These are phyloP conservation scores for Macrolepiota fuliginosa DNA, from an alignment of 768 basidiomycete genomes.

Conservation along the genomic window DNA sequence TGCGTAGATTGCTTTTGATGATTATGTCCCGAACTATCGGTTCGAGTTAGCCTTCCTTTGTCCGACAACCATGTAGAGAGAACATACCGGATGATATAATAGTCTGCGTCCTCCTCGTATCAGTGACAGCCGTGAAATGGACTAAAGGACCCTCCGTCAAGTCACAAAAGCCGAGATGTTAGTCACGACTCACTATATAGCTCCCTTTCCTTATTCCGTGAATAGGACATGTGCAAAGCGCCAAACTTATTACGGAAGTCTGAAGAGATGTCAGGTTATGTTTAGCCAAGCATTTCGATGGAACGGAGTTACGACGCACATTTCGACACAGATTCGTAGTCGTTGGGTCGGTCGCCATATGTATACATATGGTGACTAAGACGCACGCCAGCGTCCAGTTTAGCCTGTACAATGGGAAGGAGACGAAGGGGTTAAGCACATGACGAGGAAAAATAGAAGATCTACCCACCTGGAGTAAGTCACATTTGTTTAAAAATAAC, in stretches of 20 bases:
- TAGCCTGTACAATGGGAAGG: conserved; percentile 41
- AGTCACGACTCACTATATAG: conserved; percentile 54
- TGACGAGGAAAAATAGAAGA: not conserved
- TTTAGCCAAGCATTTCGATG: not conserved
- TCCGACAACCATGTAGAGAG: not conserved
- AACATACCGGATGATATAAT: conserved; percentile 72
- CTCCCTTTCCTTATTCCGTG: conserved; percentile 71
- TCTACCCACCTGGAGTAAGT: conserved; percentile 60
- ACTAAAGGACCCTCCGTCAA: conserved; percentile 37
- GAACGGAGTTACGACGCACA: conserved; percentile 43
- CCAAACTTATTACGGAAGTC: conserved; percentile 77
- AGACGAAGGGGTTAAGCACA: conserved; percentile 7
- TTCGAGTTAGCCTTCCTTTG: conserved; percentile 9
- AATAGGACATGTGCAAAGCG: conserved; percentile 61
- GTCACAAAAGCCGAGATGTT: not conserved
- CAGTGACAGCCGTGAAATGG: conserved; percentile 80
- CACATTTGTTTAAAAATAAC: conserved; percentile 80
- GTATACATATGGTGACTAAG: conserved; percentile 66
- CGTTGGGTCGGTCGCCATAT: conserved; percentile 76
- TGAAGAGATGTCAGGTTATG: conserved; percentile 25
- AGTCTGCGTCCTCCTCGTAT: conserved; percentile 67
- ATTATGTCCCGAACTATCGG: conserved; percentile 66
- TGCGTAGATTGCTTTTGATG: conserved; percentile 62
- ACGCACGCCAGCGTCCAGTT: conserved; percentile 74
- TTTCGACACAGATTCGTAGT: conserved; percentile 72